Percentiles rank a stretch among this genome's conserved stretches.
These are phyloP conservation scores for Colletotrichum salicis DNA, from an alignment of 2,329 filamentous ascomycete genomes.

Conservation along the genomic window DNA sequence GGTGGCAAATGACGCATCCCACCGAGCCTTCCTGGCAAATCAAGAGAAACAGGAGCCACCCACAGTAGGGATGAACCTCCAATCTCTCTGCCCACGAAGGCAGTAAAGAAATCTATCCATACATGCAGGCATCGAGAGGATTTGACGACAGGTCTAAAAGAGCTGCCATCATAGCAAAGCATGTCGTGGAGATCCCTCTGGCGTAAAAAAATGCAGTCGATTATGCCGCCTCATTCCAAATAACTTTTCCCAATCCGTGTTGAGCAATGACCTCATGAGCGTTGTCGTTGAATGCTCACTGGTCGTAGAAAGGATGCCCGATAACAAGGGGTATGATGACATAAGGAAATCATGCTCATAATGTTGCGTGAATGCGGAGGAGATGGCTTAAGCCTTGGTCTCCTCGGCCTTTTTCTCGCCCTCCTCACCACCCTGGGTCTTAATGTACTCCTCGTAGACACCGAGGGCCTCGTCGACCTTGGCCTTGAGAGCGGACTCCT, in stretches of 20 bases:
- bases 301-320: slow-evolving; percentile 35
- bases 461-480: slow-evolving; percentile 98
- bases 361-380: slow-evolving; percentile 32
- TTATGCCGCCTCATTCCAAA: slow-evolving; percentile 36
- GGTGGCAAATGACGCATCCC: slow-evolving; percentile 35
- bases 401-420: slow-evolving; percentile 64
- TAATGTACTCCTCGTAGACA: slow-evolving; percentile 99
- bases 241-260: slow-evolving; percentile 37
- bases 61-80: slow-evolving; percentile 47
- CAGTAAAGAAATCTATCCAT: slow-evolving; percentile 36
- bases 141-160: slow-evolving; percentile 13
- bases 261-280: slow-evolving; percentile 34
- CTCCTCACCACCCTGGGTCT: slow-evolving; percentile 72
- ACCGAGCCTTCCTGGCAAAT: slow-evolving; percentile 24
- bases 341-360: slow-evolving; percentile 37
- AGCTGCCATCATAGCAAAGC: slow-evolving; percentile 24
- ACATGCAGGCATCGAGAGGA: slow-evolving; percentile 26
- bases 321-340: slow-evolving; percentile 38
- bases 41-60: slow-evolving; percentile 41
- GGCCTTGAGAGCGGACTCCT: slow-evolving; percentile 86
- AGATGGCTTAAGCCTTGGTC: slow-evolving; percentile 51
- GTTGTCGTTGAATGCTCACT: slow-evolving; percentile 27
- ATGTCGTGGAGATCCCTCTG: slow-evolving; percentile 32
- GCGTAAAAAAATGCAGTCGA: slow-evolving; percentile 36
- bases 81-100: slow-evolving; percentile 51